Conservation (phyloP, 805 yeast species). For the Wickerhamiella lipophila region DNA sequence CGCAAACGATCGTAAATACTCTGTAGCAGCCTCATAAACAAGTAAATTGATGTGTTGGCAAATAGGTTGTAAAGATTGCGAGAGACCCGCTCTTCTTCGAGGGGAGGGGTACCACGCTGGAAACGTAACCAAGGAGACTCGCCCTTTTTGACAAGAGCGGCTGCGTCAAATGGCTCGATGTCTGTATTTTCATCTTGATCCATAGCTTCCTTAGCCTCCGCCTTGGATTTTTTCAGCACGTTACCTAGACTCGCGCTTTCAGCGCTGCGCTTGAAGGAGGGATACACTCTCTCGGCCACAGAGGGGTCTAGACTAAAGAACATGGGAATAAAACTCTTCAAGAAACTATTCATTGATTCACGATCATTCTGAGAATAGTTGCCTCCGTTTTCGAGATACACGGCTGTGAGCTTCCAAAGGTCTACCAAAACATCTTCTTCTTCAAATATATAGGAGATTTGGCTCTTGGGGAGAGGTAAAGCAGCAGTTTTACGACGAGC, state of each 20-base stretch:
- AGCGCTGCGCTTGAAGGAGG: constrained; percentile 16
- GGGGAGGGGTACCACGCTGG: constrained; percentile 20
- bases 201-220: constrained; percentile 9
- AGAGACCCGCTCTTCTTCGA: constrained; percentile 19
- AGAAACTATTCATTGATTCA: constrained; percentile 57
- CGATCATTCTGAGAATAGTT: constrained; percentile 71
- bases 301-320: constrained; percentile 42
- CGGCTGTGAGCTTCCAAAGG: constrained; percentile 51
- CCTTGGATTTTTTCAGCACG: constrained; percentile 34
- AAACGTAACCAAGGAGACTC: constrained; percentile 21
- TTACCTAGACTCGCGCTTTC: constrained; percentile 35
- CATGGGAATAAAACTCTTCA: constrained; percentile 54
- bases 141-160: constrained; percentile 12
- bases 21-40: constrained; percentile 75
- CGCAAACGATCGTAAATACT: constrained; percentile 66
- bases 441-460: constrained; percentile 46
- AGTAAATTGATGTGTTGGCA: constrained; percentile 78
- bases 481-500: constrained; percentile 76
- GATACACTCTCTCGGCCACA: constrained; percentile 18
- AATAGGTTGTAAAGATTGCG: constrained; percentile 57
- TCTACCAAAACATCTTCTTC: constrained; percentile 65
- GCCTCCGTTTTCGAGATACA: constrained; percentile 54
- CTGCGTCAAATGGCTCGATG: constrained; percentile 9
- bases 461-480: constrained; percentile 74
- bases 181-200: constrained; percentile 7